Percentiles rank a stretch among this genome's conserved stretches.
phyloP scores from a whole-genome alignment of 2,329 filamentous ascomycete genomes.

The Dryadomyces quercivorus region DNA sequence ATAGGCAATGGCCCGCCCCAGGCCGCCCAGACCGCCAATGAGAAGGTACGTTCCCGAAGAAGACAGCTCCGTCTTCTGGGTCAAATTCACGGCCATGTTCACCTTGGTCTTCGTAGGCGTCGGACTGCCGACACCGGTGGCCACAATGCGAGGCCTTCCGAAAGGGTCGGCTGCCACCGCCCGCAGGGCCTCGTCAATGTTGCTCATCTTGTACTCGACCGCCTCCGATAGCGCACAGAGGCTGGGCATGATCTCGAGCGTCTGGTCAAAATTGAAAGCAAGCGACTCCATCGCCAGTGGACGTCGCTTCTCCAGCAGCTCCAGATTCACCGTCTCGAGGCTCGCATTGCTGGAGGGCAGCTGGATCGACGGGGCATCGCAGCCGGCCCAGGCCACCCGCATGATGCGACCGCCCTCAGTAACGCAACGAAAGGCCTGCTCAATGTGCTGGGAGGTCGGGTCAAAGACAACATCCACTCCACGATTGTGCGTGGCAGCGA shows the following conservation, averaged over 20 bases:
- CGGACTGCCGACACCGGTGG: neutral
- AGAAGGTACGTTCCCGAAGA: slow-evolving; percentile 35
- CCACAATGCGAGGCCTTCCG: neutral
- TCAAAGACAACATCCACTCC: slow-evolving; percentile 35
- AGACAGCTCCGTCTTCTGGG: neutral
- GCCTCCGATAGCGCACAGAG: neutral
- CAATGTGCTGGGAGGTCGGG: slow-evolving; percentile 24
- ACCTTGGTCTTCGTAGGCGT: neutral
- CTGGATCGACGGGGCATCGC: neutral
- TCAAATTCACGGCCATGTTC: slow-evolving; percentile 1
- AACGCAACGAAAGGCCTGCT: slow-evolving; percentile 19
- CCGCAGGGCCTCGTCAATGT: slow-evolving; percentile 1
- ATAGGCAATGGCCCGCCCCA: slow-evolving; percentile 40
- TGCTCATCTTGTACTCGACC: slow-evolving; percentile 4
- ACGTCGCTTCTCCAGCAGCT: slow-evolving; percentile 3
- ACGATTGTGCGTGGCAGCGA: slow-evolving; percentile 17
- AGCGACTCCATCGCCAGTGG: slow-evolving; percentile 6
- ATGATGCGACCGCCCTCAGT: slow-evolving; percentile 12
- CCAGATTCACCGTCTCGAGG: slow-evolving; percentile 14
- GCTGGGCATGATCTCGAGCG: slow-evolving; percentile 2
- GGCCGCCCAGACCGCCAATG: slow-evolving; percentile 43
- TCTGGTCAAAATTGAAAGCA: slow-evolving; percentile 2
- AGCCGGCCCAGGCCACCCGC: slow-evolving; percentile 2
- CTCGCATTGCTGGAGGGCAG: slow-evolving; percentile 9
- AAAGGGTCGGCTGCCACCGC: slow-evolving; percentile 1